Percentiles rank a stretch among this genome's conserved stretches.
These are phyloP conservation scores for Litsea cubeba DNA, from an alignment of 164 flowering plant genomes.

Conservation along the genomic window DNA sequence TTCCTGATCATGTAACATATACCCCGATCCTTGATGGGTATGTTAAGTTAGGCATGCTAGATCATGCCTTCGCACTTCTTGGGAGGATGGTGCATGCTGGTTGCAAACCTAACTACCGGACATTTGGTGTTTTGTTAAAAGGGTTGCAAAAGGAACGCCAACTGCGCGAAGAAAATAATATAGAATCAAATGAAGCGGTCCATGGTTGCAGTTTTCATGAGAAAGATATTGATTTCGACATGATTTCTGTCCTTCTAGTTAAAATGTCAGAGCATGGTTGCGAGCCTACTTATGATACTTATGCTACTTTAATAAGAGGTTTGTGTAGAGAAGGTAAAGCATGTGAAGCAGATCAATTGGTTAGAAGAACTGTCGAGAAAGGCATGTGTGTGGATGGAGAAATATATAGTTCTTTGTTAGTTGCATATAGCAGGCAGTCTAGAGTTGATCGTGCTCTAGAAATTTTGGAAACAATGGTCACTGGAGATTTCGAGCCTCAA, in stretches of 20 bases:
- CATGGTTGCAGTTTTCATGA: conserved; percentile 17
- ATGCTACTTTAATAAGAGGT: conserved; percentile 42
- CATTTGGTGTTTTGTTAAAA: conserved; percentile 54
- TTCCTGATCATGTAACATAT: conserved; percentile 58
- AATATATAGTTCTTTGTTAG: conserved; percentile 37
- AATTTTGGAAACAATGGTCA: conserved; percentile 27
- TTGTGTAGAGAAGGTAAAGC: conserved; percentile 54
- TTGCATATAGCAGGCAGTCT: conserved; percentile 46
- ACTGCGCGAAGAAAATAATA: conserved; percentile 28
- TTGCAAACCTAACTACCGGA: conserved; percentile 65
- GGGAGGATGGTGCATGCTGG: conserved; percentile 41
- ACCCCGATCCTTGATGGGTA: conserved; percentile 71
- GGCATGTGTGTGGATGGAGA: conserved; percentile 38
- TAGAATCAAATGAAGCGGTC: conserved; percentile 26
- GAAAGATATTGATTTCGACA: conserved; percentile 23
- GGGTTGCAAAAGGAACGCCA: conserved; percentile 53
- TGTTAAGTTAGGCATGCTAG: conserved; percentile 47
- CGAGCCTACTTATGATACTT: conserved; percentile 51
- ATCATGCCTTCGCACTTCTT: conserved; percentile 55
- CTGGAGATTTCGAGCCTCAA: conserved; percentile 31
- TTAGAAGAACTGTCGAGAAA: conserved; percentile 43
- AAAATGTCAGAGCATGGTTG: conserved; percentile 48
- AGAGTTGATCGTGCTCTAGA: conserved; percentile 54
- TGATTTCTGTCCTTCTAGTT: conserved; percentile 33
- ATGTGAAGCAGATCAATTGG: conserved; percentile 56